Conservation (phyloP, 2,329 filamentous ascomycete species). For the Fusarium devonianum region DNA sequence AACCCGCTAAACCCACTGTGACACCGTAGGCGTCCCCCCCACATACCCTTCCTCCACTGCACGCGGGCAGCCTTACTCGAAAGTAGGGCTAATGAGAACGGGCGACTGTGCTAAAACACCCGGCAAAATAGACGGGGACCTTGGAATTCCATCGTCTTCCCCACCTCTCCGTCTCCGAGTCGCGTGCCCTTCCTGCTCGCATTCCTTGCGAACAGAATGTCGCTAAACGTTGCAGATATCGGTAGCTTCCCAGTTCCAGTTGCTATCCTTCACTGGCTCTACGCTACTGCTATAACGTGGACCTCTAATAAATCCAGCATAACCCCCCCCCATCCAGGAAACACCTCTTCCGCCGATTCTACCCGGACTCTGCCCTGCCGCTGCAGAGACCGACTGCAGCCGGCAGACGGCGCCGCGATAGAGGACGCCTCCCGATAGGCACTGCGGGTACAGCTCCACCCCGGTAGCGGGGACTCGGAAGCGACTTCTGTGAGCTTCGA, state of each 20-base stretch:
- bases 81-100: constrained; percentile 19
- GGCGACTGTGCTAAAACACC: neutral
- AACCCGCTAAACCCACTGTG: too few species aligned
- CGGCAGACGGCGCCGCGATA: constrained; percentile 34
- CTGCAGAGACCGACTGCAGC: constrained; percentile 31
- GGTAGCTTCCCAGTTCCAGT: too few species aligned
- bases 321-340: too few species aligned
- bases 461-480: constrained; percentile 36
- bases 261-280: too few species aligned
- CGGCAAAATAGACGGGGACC: constrained; percentile 6
- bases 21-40: constrained; percentile 8
- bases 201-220: too few species aligned
- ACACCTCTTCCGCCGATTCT: constrained; percentile 24
- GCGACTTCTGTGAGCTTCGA: constrained; percentile 20
- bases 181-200: constrained; percentile 27
- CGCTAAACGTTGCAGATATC: too few species aligned
- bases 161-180: constrained; percentile 27
- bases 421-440: constrained; percentile 40
- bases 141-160: constrained; percentile 29
- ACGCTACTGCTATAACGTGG: too few species aligned
- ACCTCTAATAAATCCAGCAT: too few species aligned
- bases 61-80: constrained; percentile 21
- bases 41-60: neutral
- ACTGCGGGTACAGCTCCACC: constrained; percentile 32
- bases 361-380: constrained; percentile 26